Conservation (phyloP, 1,284 basidiomycete species). For the Moesziomyces antarcticus region DNA sequence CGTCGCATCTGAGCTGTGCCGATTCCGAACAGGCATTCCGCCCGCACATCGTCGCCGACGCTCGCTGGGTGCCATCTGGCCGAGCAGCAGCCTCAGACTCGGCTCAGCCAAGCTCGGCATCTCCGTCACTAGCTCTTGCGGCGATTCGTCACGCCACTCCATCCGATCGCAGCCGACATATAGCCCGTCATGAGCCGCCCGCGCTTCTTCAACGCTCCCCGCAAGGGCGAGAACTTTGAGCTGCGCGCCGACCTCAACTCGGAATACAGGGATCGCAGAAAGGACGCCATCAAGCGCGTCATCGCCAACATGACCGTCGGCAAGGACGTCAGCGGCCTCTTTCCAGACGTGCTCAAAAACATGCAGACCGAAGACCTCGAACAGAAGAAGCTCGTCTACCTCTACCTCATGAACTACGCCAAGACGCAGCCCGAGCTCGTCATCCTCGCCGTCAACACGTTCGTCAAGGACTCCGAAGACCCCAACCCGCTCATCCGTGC, state of each 20-base stretch:
- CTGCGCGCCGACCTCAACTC: constrained; percentile 76
- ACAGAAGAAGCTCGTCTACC: constrained; percentile 96
- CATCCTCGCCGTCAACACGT: constrained; percentile 98
- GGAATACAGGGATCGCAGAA: constrained; percentile 91
- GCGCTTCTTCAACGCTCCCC: constrained; percentile 67
- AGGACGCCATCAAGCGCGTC: constrained; percentile 93
- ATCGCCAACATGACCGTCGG: constrained; percentile 92
- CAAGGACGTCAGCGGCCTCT: constrained; percentile 93
- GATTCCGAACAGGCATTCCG: too few species aligned
- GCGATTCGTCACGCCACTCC: neutral
- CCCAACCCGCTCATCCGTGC: constrained; percentile 95
- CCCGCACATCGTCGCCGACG: neutral
- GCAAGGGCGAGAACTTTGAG: constrained; percentile 67
- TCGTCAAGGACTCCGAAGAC: constrained; percentile 93
- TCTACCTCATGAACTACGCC: constrained; percentile 98
- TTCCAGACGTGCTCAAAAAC: constrained; percentile 94
- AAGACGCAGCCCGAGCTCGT: constrained; percentile 97
- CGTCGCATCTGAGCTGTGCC: too few species aligned
- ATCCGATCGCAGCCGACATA: neutral
- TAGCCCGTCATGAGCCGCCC: constrained; percentile 59
- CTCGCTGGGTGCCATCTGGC: neutral
- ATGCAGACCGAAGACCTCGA: constrained; percentile 94
- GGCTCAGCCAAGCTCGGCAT: neutral
- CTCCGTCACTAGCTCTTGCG: neutral
- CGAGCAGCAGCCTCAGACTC: neutral